Base-by-base conservation (phyloP, 1,284 basidiomycete genomes). In the Spongispora temasekensis region DNA sequence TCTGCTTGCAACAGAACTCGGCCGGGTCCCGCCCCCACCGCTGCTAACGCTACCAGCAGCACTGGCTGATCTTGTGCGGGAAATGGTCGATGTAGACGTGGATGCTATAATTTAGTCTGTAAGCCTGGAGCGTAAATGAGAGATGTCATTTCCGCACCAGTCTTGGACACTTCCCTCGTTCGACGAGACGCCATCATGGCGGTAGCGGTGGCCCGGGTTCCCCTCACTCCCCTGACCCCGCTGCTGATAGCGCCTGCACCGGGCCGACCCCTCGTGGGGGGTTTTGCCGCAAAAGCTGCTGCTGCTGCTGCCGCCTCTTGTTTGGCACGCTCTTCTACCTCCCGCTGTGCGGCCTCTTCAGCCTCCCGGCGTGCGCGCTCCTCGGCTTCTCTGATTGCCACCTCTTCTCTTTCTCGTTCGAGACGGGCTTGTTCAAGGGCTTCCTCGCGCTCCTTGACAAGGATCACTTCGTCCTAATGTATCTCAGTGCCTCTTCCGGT, bases 401-500 rank as follows among this genome's bases (percentile, higher is more conserved):
- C 71, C 68, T 88, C 87, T 53, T 80, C 78, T 64, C 79, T 79
- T 51, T 77, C 80, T 31, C 78, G 81, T 65, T 88, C 83, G 56
- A 75, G 76, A 13, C 77, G 79, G 13, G 72, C 77, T 50, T 69
- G 78, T 66, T 86, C 83, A 51, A 76, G 73, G 4, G 77, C 79
- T 68, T 81, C 82, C 50, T 72, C 72, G 46, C 71, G 75, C 71
- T 90, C 83, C 42, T 73, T 78, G 64, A 83, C 78, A 10, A 90
- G 59, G 7, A 72, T 63, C 42, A 79, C 80, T 60, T 87, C 84
- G 56, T 92, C 89, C 88, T 91, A 64, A 46, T 10, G 21, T 23
- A 32, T 6, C n/a, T 63, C 34, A 73, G 61, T 52, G 30, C 17
- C 30, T 8, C 48, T n/a, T 53, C 25, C 31, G 12, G 21, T 23